A percentile compares a stretch with the other conserved stretches of the same genome.
These are phyloP conservation scores for Daldinia sp. DNA, from an alignment of 2,329 filamentous ascomycete genomes.

Conservation along the genomic window DNA sequence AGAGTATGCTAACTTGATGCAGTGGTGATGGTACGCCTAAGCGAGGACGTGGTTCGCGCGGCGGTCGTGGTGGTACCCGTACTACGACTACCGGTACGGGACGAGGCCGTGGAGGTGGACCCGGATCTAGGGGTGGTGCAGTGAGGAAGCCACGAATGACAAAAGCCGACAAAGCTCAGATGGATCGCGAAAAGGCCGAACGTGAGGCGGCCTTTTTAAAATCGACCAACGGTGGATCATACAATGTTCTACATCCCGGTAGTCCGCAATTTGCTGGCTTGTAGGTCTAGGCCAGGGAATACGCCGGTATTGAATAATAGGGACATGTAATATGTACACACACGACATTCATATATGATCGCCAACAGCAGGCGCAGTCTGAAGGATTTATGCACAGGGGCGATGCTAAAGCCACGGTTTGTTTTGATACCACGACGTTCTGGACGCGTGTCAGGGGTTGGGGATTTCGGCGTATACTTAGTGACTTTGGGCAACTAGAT, in stretches of 20 bases:
- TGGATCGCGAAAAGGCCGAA: conserved; percentile 83
- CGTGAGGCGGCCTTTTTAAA: conserved; percentile 60
- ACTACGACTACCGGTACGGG: conserved; percentile 65
- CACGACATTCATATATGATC: conserved; percentile 11
- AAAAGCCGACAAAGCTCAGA: conserved; percentile 82
- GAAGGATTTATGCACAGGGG: conserved; percentile 6
- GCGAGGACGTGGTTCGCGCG: conserved; percentile 64
- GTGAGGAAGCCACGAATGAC: conserved; percentile 85
- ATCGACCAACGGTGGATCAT: conserved; percentile 41
- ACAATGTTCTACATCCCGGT: conserved; percentile 46
- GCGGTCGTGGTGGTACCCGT: conserved; percentile 61
- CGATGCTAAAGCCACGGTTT: conserved; percentile 11
- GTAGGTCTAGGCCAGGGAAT: conserved; percentile 19
- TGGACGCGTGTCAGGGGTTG: background rate
- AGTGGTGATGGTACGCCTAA: conserved; percentile 79
- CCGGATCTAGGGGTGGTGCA: conserved; percentile 71
- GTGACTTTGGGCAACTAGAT: conserved; percentile 3
- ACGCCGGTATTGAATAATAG: background rate
- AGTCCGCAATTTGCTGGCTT: conserved; percentile 48
- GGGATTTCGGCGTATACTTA: conserved; percentile 1
- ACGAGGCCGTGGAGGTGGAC: conserved; percentile 49
- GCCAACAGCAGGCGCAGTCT: background rate
- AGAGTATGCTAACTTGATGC: conserved; percentile 48
- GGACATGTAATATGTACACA: conserved; percentile 24
- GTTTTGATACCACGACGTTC: conserved; percentile 25